Base-by-base conservation (phyloP, 768 basidiomycete species). In the Porphyrellus cyaneotinctus region DNA sequence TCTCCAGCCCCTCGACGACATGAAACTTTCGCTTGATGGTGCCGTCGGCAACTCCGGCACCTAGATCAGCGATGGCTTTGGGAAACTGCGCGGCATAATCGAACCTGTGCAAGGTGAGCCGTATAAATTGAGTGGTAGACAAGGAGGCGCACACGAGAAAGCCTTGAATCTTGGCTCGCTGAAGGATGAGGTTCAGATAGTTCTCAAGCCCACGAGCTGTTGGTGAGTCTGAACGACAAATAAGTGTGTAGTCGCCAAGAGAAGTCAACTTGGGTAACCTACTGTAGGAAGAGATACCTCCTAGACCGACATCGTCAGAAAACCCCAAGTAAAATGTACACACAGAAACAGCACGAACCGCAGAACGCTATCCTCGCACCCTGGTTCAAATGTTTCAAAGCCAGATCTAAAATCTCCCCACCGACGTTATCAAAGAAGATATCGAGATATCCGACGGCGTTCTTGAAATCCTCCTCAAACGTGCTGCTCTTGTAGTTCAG, bases 221-320 rank as follows among this genome's bases (percentile, higher is more conserved):
- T 1, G 72, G 51, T 26, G 75, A 65, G 63, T 88, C 87, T 88
- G 59, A 28, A 32, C 6, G 44, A 44, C 30, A 32, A 43, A 38
- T 54, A 28, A 49, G 23, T 28, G 23, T 31, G 2, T 12, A 33
- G 24, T 28, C 15, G 37, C 37, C n/a, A 26, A 18, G 7, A 26
- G 18, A 54, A n/a, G 12, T 33, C 2, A n/a, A 23, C 46, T 47
- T n/a, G 22, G 35, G 45, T 38, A 11, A 68, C 83, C 49, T 56
- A 88, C 87, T 91, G 64, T 93, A 95, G 24, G 80, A 79, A 38
- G 92, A 89, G 58, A 97, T 95, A 30, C 88, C 90, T 50, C 88
- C 87, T 88, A 58, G 41, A 54, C 43, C 18, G 38, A 18, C 18
- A 38, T 26, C 5, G 51, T 66, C 45, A 56, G 45, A n/a, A 31